Percentiles rank a stretch among this genome's conserved stretches.
Conservation (phyloP, 208 protist genomes). For the Herpetomonas tarakana region DNA sequence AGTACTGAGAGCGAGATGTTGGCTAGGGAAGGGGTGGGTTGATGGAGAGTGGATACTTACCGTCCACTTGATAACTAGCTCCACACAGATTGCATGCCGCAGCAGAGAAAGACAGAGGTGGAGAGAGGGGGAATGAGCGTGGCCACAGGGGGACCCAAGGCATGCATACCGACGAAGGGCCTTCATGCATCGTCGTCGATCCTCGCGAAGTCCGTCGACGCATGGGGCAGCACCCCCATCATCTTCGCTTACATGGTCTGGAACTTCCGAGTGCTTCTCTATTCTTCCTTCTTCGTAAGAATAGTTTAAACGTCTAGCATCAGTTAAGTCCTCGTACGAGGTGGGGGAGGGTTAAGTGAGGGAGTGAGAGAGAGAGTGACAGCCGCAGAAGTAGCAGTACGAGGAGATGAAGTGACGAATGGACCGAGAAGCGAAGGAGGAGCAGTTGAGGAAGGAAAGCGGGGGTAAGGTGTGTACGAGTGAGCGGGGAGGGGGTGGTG, state of each 20-base stretch:
- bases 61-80: background rate
- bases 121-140: conserved; percentile 3
- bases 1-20: conserved; percentile 4
- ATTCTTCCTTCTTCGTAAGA: too few species aligned
- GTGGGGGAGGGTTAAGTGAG: background rate
- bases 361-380: too few species aligned
- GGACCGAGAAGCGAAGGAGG: background rate
- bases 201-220: too few species aligned
- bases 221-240: too few species aligned
- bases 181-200: background rate
- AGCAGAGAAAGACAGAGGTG: conserved; percentile 11
- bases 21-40: conserved; percentile 9
- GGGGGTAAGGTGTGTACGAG: conserved; percentile 6
- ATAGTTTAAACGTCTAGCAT: too few species aligned
- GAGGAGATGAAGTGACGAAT: background rate
- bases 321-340: too few species aligned
- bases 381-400: background rate
- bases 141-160: background rate
- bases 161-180: background rate
- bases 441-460: conserved; percentile 15
- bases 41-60: background rate
- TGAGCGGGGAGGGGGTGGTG: background rate
- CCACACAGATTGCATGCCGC: too few species aligned
- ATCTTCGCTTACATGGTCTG: too few species aligned
- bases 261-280: too few species aligned